Evolutionary conservation across 2,329 filamentous ascomycete species (phyloP), one percentile per base, ranked within the genome.

Genomic region (Lachnellula willkommii): DNA sequence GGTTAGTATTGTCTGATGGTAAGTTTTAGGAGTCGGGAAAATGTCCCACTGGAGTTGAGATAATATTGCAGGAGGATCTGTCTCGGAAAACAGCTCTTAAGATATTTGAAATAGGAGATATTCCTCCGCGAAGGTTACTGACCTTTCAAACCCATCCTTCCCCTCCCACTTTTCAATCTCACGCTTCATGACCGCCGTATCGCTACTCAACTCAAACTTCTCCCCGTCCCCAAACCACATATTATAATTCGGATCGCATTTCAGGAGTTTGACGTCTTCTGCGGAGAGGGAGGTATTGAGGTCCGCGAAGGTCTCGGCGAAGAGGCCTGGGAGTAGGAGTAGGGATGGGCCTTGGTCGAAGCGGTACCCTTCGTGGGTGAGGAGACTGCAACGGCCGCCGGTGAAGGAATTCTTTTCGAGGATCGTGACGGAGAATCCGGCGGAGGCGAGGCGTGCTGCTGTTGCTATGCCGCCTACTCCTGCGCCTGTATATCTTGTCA

Each of bases 331-430:
- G 5, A 90, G 81, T 0, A 91, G 77, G 17, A 90, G 79, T 3
- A 90, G 79, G 1, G 86, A 90, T 0, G 88, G 88, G 0, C 88
- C 88, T 74, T 90, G 87, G 66, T 91, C 88, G 73, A 90, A 90
- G 55, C 88, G 75, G 69, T 84, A 83, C 53, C 80, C 83, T 48
- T 80, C 72, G 56, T 80, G 73, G 52, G 80, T 73, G 39, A 90
- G 77, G 26, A 90, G 71, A 46, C 82, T 87, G 71, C 87, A 90
- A 53, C 88, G 77, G 4, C 88, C 88, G 47, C 88, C 88, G 0
- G 83, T 85, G 68, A 88, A 88, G 55, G 74, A 73, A 66, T 90
- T 90, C 75, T 90, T 90, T 71, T 91, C 88, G n/a, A 90, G 72
- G 1, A 90, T 84, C 0, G 85, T 90, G n/a, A 90, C 87, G 36